These are phyloP conservation scores for Amyloporia xantha DNA, from an alignment of 768 basidiomycete genomes.

Conservation along the genomic window DNA sequence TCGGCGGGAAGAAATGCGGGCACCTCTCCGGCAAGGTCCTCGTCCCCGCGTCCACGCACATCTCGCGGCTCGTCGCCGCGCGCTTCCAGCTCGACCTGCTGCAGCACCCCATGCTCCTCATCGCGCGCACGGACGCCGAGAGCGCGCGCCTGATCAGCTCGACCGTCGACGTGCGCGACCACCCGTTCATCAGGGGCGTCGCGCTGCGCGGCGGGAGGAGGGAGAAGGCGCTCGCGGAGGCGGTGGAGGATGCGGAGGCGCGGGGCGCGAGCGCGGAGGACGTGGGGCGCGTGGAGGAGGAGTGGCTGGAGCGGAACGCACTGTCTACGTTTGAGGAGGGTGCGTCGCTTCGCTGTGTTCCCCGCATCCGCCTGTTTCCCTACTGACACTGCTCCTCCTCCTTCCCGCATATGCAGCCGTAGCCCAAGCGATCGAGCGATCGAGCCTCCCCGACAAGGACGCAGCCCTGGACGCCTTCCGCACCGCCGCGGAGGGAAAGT, in stretches of 20 bases:
- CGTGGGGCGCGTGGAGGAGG: constrained; percentile 64
- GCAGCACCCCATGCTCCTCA: constrained; percentile 80
- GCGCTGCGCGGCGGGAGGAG: constrained; percentile 34
- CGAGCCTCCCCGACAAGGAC: constrained; percentile 42
- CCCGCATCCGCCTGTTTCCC: neutral
- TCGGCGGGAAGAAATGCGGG: constrained; percentile 94
- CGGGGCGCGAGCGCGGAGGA: constrained; percentile 59
- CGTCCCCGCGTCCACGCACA: constrained; percentile 83
- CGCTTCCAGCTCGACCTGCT: constrained; percentile 90
- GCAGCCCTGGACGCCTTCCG: constrained; percentile 54
- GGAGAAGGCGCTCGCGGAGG: constrained; percentile 55
- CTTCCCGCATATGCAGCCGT: constrained; percentile 40
- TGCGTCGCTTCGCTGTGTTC: constrained; percentile 21
- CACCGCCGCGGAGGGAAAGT: constrained; percentile 52
- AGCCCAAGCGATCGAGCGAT: constrained; percentile 46
- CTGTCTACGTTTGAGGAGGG: constrained; percentile 85
- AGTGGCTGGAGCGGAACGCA: constrained; percentile 64
- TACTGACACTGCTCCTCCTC: neutral
- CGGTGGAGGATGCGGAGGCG: constrained; percentile 60
- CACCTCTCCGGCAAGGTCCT: constrained; percentile 90
- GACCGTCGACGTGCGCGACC: constrained; percentile 77
- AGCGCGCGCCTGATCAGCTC: constrained; percentile 79
- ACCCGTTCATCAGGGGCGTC: constrained; percentile 69
- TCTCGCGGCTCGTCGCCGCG: constrained; percentile 76
- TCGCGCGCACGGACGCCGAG: constrained; percentile 91